A percentile compares a stretch with the other conserved stretches of the same genome.
Conservation (phyloP, 1,284 basidiomycete genomes). For the Ganoderma leucocontextum region DNA sequence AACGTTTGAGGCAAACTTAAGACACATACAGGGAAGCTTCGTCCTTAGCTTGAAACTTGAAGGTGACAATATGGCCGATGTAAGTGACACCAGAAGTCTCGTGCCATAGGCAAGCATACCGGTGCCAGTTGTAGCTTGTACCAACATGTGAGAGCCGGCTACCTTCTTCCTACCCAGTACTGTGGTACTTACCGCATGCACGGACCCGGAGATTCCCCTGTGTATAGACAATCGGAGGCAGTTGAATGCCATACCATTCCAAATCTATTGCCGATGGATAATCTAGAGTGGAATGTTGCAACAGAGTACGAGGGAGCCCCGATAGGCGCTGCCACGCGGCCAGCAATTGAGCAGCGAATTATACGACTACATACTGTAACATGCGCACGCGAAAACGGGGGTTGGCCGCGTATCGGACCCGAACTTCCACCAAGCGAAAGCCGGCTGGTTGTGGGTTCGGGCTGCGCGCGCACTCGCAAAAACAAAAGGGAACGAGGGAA, state of each 20-base stretch:
- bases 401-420: neutral
- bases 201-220: neutral
- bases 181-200: neutral
- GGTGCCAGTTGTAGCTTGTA: neutral
- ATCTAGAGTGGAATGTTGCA: neutral
- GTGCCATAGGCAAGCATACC: neutral
- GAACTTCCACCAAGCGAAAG: neutral
- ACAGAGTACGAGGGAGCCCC: neutral
- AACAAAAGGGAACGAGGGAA: constrained; percentile 1
- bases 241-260: neutral
- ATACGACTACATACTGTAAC: neutral
- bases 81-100: neutral
- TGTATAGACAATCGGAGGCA: neutral
- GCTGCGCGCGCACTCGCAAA: neutral
- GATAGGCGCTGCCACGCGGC: neutral
- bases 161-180: neutral
- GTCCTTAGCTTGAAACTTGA: too few species aligned
- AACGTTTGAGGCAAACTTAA: too few species aligned
- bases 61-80: too few species aligned
- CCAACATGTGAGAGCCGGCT: neutral
- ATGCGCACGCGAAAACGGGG: neutral
- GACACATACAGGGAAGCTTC: too few species aligned
- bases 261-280: neutral
- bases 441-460: neutral
- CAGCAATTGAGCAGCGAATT: neutral